Evolutionary conservation across 2,329 filamentous ascomycete genomes (phyloP).

Genomic region (Magnaporthiopsis poae): DNA sequence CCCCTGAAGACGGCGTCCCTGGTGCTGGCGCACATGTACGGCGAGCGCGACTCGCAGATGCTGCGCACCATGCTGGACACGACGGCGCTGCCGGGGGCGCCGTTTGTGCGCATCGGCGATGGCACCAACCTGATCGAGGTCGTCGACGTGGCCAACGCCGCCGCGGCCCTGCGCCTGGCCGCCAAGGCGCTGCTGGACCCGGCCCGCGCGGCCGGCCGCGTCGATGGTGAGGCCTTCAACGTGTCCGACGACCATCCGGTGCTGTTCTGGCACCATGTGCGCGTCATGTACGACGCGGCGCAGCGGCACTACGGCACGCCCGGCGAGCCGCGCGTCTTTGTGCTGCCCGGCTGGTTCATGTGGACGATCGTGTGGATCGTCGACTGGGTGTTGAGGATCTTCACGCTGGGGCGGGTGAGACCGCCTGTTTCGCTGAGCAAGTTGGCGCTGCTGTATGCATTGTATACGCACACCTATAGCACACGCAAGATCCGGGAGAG

Average conservation of each 20-base stretch:
- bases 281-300: slow-evolving; percentile 17
- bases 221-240: slow-evolving; percentile 27
- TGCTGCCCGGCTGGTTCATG: slow-evolving; percentile 21
- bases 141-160: slow-evolving; percentile 19
- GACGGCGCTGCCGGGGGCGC: slow-evolving; percentile 15
- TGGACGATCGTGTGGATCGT: slow-evolving; percentile 9
- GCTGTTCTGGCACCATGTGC: slow-evolving; percentile 23
- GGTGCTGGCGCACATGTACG: slow-evolving; percentile 23
- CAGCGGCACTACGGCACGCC: slow-evolving; percentile 10
- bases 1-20: slow-evolving; percentile 19
- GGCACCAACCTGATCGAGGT: slow-evolving; percentile 20
- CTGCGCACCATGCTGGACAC: slow-evolving; percentile 13
- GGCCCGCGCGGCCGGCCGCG: slow-evolving; percentile 9
- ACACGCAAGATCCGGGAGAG: slow-evolving; percentile 13
- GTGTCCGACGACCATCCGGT: slow-evolving; percentile 23
- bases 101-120: slow-evolving; percentile 15
- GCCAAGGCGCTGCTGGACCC: slow-evolving; percentile 20
- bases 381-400: slow-evolving; percentile 17
- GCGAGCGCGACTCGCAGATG: slow-evolving; percentile 22
- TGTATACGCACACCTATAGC: slow-evolving; percentile 14
- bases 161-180: slow-evolving; percentile 18
- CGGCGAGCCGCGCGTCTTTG: slow-evolving; percentile 3
- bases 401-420: slow-evolving; percentile 17
- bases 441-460: slow-evolving; percentile 16
- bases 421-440: slow-evolving; percentile 17